Conservation (phyloP, 129 eudicot genomes). For the Solidago caesia region DNA sequence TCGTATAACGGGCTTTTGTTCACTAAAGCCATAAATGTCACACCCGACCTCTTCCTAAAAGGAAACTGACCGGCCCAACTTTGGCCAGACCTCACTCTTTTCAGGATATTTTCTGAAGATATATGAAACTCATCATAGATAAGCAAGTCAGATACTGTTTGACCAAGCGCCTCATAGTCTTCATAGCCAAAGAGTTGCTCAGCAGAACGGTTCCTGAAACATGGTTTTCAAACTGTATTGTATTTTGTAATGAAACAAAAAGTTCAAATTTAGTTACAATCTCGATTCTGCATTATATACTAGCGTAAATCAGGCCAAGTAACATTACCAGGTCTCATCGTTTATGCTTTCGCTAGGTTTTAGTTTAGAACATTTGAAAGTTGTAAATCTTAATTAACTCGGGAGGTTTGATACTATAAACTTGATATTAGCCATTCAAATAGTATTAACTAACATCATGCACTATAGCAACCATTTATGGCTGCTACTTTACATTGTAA, state of each 20-base stretch:
- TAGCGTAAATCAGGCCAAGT: not conserved
- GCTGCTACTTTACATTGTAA: not conserved
- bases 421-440: not conserved
- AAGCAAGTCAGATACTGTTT: conserved; percentile 48
- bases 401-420: not conserved
- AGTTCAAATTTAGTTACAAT: not conserved
- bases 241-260: not conserved
- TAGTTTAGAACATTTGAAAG: not conserved
- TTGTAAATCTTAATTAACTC: not conserved
- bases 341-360: not conserved
- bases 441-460: not conserved
- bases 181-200: conserved; percentile 78
- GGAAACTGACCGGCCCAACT: conserved; percentile 95
- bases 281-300: not conserved
- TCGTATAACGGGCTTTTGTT: conserved; percentile 75
- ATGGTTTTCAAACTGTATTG: not conserved
- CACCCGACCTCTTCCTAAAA: conserved; percentile 67
- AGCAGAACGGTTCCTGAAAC: conserved; percentile 73
- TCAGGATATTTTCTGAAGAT: conserved; percentile 43
- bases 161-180: conserved; percentile 70
- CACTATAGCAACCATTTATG: not conserved
- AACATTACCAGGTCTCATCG: not conserved
- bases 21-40: conserved; percentile 66
- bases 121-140: conserved; percentile 49
- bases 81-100: conserved; percentile 47